Base-by-base conservation (phyloP, 192 early-diverging fungal genomes). In the Backusella sp. region DNA sequence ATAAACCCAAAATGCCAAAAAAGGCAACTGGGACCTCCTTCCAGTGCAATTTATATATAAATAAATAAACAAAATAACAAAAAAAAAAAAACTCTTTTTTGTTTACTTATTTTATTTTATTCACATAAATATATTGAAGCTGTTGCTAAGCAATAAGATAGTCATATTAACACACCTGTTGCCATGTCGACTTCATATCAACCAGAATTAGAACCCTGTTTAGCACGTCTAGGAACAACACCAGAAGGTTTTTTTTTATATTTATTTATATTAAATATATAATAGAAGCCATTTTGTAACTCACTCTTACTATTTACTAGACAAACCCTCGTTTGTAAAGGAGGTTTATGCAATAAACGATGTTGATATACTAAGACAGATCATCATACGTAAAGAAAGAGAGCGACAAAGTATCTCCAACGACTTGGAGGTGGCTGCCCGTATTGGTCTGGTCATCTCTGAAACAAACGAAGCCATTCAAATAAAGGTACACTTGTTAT, bases 371-470 rank as follows among this genome's bases (percentile, higher is more conserved):
- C 75, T 90, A 21, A 80, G 79, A 56, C 82, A 82, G 9, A 68
- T 88, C 17, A 70, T 90, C n/a, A 86, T 90, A 41, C 77, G 85
- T 71, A 90, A 90, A 77, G 89, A 90, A 75, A 80, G 85, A 76
- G 88, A 90, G 39, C 79, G 82, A 46, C 80, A 85, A 23, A 77
- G 80, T 53, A 83, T 90, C 15, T 83, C 84, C 3, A 80, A 80
- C 30, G 85, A 90, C 68, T 62, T 90, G 32, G 87, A 90, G 52
- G 82, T 88, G 26, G 89, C 89, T 26, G 89, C 89, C 12, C 82
- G 87, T n/a, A 76, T 90, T 35, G 89, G 89, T n/a, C 73, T 90
- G 7, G 89, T 81, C 35, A 83, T 90, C 17, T 88, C 85, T 19
- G 83, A 84, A 77, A 80, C 81, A 66, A 86, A 86, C 52, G 85